phyloP scores from a whole-genome alignment of 78 protist genomes.

The Dictyostelium discoideum region DNA sequence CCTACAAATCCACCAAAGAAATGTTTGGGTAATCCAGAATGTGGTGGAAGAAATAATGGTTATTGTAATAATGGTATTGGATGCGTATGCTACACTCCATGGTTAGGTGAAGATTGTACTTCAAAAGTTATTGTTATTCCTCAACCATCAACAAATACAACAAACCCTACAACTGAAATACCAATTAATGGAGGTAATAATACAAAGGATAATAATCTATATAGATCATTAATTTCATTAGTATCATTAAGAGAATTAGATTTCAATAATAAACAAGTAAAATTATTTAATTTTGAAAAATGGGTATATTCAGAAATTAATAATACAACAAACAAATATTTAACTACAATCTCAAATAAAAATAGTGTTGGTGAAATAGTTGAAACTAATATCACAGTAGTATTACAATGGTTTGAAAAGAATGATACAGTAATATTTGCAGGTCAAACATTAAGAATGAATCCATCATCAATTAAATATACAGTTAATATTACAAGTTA shows the following conservation, averaged over 20 bases:
- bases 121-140: background rate
- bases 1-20: background rate
- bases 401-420: background rate
- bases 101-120: conserved; percentile 2
- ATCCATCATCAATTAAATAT: conserved; percentile 50
- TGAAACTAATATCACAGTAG: conserved; percentile 10
- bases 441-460: background rate
- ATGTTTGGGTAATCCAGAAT: conserved; percentile 4
- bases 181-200: background rate
- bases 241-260: conserved; percentile 31
- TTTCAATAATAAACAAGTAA: background rate
- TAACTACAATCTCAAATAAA: background rate
- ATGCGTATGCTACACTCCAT: background rate
- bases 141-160: background rate
- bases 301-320: conserved; percentile 9
- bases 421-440: background rate
- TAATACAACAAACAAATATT: background rate
- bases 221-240: conserved; percentile 1
- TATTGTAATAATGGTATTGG: background rate
- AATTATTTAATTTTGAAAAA: background rate
- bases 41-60: conserved; percentile 22
- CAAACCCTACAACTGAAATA: background rate
- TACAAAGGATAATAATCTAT: background rate
- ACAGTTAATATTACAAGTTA: conserved; percentile 5
- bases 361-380: background rate